These are phyloP conservation scores for Pseudonectria foliicola DNA, from an alignment of 2,329 filamentous ascomycete genomes.

Conservation along the genomic window DNA sequence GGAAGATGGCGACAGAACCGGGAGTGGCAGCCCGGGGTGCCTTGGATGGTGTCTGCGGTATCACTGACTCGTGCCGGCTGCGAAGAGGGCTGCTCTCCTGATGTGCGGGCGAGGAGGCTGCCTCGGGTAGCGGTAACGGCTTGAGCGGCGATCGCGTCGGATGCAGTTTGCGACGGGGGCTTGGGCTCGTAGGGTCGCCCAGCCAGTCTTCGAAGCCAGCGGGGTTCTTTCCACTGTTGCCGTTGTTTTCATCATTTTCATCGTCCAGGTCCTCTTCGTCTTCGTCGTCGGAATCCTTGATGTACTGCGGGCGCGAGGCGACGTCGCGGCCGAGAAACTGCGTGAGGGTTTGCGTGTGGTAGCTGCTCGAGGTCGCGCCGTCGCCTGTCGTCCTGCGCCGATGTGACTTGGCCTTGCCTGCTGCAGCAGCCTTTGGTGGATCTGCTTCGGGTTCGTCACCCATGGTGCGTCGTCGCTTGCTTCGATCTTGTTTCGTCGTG, in stretches of 20 bases:
- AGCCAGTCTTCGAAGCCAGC: slow-evolving; percentile 29
- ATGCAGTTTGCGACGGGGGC: slow-evolving; percentile 11
- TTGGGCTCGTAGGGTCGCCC: slow-evolving; percentile 22
- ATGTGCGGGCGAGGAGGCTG: background rate
- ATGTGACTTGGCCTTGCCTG: slow-evolving; percentile 11
- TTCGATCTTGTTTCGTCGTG: slow-evolving; percentile 4
- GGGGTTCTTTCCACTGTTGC: slow-evolving; percentile 8
- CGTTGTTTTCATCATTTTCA: slow-evolving; percentile 9
- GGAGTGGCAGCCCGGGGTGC: slow-evolving; percentile 1
- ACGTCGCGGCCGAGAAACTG: slow-evolving; percentile 27
- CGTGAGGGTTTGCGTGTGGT: slow-evolving; percentile 37
- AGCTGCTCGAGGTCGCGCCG: slow-evolving; percentile 21
- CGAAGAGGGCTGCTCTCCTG: background rate
- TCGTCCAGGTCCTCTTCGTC: slow-evolving; percentile 13
- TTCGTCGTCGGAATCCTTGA: slow-evolving; percentile 35
- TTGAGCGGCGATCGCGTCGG: slow-evolving; percentile 14
- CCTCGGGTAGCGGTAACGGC: slow-evolving; percentile 2
- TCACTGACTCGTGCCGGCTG: slow-evolving; percentile 26
- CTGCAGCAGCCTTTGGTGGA: slow-evolving; percentile 10
- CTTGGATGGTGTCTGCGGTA: slow-evolving; percentile 36
- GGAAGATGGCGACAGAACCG: slow-evolving; percentile 4
- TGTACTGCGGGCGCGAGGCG: slow-evolving; percentile 9
- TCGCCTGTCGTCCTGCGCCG: slow-evolving; percentile 28
- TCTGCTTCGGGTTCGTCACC: slow-evolving; percentile 16
- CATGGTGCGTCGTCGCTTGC: slow-evolving; percentile 23